These are phyloP conservation scores for Xylaria venustula DNA, from an alignment of 495 filamentous ascomycete species.

Conservation along the genomic window DNA sequence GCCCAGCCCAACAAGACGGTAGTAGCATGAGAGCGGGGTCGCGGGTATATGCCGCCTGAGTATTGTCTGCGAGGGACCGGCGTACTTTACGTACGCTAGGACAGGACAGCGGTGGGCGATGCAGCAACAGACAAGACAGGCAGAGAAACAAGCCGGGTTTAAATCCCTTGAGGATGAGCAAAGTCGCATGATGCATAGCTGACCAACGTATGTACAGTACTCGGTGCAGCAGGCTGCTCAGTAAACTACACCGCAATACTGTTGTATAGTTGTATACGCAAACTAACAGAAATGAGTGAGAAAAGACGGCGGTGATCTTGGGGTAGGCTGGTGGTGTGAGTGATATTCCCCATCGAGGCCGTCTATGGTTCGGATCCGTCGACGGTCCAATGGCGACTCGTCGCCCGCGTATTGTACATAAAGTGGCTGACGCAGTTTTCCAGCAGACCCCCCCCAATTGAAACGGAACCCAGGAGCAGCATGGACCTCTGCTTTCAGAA, in stretches of 20 bases:
- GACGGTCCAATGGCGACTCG: not conserved
- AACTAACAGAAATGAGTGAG: not conserved
- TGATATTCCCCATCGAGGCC: slow-evolving; percentile 5
- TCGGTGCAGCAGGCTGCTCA: no score
- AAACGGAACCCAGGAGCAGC: no score
- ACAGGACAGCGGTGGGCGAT: not conserved
- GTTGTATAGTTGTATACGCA: no score
- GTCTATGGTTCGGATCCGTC: slow-evolving; percentile 3
- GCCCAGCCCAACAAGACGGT: not conserved
- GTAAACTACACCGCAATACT: no score
- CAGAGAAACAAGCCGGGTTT: slow-evolving; percentile 3
- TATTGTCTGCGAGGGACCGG: not conserved
- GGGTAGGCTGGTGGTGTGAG: slow-evolving; percentile 9
- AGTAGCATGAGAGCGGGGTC: not conserved
- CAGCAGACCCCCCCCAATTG: not conserved
- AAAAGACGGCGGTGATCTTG: slow-evolving; percentile 2
- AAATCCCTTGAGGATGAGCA: not conserved
- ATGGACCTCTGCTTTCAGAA: not conserved
- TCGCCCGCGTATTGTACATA: not conserved
- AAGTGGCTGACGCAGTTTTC: not conserved
- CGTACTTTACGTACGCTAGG: no score
- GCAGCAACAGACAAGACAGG: no score
- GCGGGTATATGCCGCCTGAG: not conserved
- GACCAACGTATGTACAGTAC: not conserved
- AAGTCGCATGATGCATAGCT: slow-evolving; percentile 4